Conservation (phyloP, 2,329 filamentous ascomycete species). For the Magnaporthiopsis poae region DNA sequence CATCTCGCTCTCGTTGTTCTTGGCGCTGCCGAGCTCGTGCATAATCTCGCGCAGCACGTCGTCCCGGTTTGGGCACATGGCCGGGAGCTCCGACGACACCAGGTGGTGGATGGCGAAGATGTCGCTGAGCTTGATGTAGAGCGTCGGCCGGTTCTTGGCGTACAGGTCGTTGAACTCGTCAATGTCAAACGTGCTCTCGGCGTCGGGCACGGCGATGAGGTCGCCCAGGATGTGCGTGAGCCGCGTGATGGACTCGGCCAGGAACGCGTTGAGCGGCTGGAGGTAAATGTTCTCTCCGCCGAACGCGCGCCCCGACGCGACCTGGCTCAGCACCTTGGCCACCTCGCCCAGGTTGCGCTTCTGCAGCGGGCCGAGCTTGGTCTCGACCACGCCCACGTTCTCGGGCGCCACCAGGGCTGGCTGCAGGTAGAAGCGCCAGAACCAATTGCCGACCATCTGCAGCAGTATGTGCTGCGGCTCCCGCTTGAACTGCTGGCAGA, state of each 20-base stretch:
- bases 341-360: constrained; percentile 88
- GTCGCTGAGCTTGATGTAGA: constrained; percentile 99
- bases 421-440: constrained; percentile 89
- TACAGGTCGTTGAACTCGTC: constrained; percentile 98
- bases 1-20: constrained; percentile 92
- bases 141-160: constrained; percentile 85
- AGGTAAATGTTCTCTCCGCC: constrained; percentile 91
- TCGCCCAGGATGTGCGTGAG: constrained; percentile 65
- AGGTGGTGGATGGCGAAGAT: constrained; percentile 93
- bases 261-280: constrained; percentile 85
- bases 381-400: constrained; percentile 85
- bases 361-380: constrained; percentile 77
- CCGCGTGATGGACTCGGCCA: constrained; percentile 73
- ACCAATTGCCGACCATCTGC: constrained; percentile 78
- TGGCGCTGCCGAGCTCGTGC: constrained; percentile 86
- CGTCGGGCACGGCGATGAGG: constrained; percentile 73
- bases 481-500: constrained; percentile 66
- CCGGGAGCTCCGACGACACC: constrained; percentile 66
- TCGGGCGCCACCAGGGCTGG: constrained; percentile 83
- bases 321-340: constrained; percentile 80
- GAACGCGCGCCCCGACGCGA: constrained; percentile 79
- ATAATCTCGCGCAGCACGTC: constrained; percentile 86
- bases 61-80: constrained; percentile 69
- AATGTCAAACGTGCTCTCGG: constrained; percentile 89
- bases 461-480: constrained; percentile 70